Conservation (phyloP, 306 rosid genomes). For the Trifolium dubium region DNA sequence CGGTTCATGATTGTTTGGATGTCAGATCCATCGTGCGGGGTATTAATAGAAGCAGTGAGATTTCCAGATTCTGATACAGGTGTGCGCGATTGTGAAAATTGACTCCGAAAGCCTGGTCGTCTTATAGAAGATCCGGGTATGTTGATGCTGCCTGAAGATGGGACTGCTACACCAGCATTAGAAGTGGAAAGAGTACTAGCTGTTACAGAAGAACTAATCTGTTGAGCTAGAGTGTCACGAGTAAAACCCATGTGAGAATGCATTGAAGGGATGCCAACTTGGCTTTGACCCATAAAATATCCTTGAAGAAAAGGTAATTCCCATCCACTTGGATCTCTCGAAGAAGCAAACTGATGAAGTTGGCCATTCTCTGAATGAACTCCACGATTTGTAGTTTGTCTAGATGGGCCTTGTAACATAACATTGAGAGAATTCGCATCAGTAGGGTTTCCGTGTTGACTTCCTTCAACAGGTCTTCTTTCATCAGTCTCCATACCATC, state of each 20-base stretch:
- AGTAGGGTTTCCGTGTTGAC: conserved; percentile 47
- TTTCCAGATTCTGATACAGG: conserved; percentile 63
- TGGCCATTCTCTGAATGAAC: conserved; percentile 46
- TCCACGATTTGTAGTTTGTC: conserved; percentile 51
- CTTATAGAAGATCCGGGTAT: conserved; percentile 60
- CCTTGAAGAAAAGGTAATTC: conserved; percentile 95
- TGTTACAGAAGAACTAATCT: conserved; percentile 38
- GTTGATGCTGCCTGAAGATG: conserved; percentile 59
- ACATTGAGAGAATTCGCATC: conserved; percentile 49
- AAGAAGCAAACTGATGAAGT: conserved; percentile 56
- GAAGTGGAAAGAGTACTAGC: conserved; percentile 38
- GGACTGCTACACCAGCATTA: conserved; percentile 38
- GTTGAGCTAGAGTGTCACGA: conserved; percentile 46
- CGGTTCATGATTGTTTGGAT: conserved; percentile 68
- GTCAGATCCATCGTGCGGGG: conserved; percentile 61
- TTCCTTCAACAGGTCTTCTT: conserved; percentile 46
- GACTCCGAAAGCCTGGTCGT: conserved; percentile 68
- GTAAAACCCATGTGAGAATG: conserved; percentile 55
- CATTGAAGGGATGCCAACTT: conserved; percentile 67
- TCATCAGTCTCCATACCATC: conserved; percentile 61
- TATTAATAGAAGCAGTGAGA: conserved; percentile 46
- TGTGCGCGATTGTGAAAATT: conserved; percentile 60
- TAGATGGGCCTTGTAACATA: conserved; percentile 43
- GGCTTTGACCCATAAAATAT: conserved; percentile 91
- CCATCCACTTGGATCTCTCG: conserved; percentile 72